Evolutionary conservation across 2,329 filamentous ascomycete genomes (phyloP), one percentile per base, ranked within the genome.

Genomic region (Penicillium frequentans): DNA sequence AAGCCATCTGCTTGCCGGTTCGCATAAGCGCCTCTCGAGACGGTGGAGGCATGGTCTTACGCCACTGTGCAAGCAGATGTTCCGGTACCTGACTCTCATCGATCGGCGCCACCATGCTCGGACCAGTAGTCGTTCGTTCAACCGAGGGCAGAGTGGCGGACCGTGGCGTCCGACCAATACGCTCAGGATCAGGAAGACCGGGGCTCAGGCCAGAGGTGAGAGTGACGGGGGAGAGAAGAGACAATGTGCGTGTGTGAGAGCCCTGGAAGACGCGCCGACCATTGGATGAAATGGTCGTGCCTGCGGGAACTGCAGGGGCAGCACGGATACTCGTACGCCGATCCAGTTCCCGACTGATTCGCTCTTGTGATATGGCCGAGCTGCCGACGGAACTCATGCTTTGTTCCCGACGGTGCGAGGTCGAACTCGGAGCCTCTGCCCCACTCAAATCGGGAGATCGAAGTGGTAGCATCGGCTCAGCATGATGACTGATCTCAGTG

Each of bases 1-100:
- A 89, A 16, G 93, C 90, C 74, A 96, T 88, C 73, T 95, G 90
- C 70, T 92, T 92, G 57, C 80, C 79, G 54, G 77, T 84, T 67
- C 75, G 79, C 57, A 86, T 71, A 42, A 86, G 70, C n/a, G 77
- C 72, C 45, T 85, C 83, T 16, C 79, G 75, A 27, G 80, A 77
- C 11, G 79, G 70, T 8, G 76, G 71, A 8, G 73, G 76, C 61
- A 78, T 67, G n/a, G 73, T 76, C 49, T 71, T 75, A 33, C 72
- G 74, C 72, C 75, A 77, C 60, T 74, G 70, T 3, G 71, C 63
- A 16, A 73, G 68, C 52, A 75, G 60, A 52, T 77, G 72, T 54
- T 75, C 73, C 16, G 72, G 71, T 51, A 63, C 59, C 26, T 60
- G 61, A 50, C 56, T 56, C 52, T 63, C 65, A 35, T 58, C 64